phyloP scores from a whole-genome alignment of 306 rosid genomes.

The Vigna angularis region DNA sequence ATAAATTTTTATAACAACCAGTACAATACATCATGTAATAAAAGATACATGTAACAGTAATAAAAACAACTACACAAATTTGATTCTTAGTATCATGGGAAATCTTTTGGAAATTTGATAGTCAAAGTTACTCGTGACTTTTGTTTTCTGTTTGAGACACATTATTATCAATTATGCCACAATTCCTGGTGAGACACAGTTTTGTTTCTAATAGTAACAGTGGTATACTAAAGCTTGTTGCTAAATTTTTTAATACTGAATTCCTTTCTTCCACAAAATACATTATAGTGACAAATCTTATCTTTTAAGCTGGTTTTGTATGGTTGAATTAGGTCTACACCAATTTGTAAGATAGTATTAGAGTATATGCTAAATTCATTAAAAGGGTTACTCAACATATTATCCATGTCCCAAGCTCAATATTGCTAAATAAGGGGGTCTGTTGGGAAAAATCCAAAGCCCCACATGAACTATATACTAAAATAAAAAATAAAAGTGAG shows the following conservation, averaged over 20 bases:
- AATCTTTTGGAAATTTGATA: conserved; percentile 24
- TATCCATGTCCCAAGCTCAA: too few species aligned
- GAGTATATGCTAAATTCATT: too few species aligned
- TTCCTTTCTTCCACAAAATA: too few species aligned
- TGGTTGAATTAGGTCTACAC: too few species aligned
- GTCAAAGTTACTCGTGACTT: conserved; percentile 21
- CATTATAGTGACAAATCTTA: too few species aligned
- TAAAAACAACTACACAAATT: background rate
- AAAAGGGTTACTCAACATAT: too few species aligned
- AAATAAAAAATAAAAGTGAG: too few species aligned
- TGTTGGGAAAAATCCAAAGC: too few species aligned
- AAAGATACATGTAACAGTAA: background rate
- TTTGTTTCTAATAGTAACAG: conserved; percentile 10
- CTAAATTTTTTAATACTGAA: background rate
- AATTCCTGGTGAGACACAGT: conserved; percentile 23
- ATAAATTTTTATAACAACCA: background rate
- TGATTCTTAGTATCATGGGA: conserved; percentile 35
- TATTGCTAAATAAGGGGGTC: too few species aligned
- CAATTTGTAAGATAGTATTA: too few species aligned
- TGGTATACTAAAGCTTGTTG: background rate
- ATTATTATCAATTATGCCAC: conserved; percentile 18
- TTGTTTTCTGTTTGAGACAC: conserved; percentile 27
- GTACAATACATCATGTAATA: background rate
- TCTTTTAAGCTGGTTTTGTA: too few species aligned
- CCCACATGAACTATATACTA: too few species aligned